A percentile compares a stretch with the other conserved stretches of the same genome.
phyloP scores from a whole-genome alignment of 2,329 filamentous ascomycete species.

The Rhexocercosporidium sp. region DNA sequence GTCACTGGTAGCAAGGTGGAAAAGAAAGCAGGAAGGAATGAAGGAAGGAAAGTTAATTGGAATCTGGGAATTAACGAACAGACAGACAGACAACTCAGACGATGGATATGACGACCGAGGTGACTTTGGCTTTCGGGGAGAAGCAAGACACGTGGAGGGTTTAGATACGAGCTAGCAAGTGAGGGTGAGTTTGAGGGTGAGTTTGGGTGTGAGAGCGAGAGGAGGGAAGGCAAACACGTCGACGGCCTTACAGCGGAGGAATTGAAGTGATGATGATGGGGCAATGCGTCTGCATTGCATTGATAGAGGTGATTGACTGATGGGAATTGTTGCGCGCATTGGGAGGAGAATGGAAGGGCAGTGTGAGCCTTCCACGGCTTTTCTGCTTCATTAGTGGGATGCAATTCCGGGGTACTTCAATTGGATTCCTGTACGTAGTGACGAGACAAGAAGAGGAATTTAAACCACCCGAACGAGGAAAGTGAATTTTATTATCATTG shows the following conservation, averaged over 20 bases:
- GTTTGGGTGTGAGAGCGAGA: background rate
- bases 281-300: background rate
- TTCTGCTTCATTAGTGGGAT: no score
- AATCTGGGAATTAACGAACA: no score
- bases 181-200: background rate
- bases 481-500: background rate
- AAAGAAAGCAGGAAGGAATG: background rate
- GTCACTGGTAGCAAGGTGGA: background rate
- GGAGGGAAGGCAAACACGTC: background rate
- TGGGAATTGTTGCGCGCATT: no score
- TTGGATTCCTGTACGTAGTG: no score
- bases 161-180: slow-evolving; percentile 1
- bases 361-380: no score
- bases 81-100: background rate
- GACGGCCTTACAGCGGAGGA: background rate
- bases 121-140: background rate
- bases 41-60: background rate
- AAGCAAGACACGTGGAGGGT: slow-evolving; percentile 15
- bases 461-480: background rate
- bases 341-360: no score
- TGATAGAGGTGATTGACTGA: background rate
- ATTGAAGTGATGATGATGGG: background rate
- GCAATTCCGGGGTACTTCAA: no score
- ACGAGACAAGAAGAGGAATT: background rate
- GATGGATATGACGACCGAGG: background rate